Base-by-base conservation (phyloP, 106 monocot genomes). In the Vanilla planifolia region DNA sequence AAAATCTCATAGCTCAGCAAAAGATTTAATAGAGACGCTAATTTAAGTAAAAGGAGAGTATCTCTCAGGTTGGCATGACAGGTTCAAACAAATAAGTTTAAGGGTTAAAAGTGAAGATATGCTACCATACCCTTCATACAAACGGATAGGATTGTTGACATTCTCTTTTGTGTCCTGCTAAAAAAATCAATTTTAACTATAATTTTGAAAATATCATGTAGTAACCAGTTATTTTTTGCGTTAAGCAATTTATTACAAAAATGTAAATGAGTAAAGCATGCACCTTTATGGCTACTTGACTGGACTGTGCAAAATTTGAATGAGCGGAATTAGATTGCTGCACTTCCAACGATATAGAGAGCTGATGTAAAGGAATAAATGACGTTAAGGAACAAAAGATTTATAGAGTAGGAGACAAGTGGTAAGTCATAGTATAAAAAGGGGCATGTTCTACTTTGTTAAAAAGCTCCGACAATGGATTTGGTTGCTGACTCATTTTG, bases 341-440 rank as follows among this genome's bases (percentile, higher is more conserved):
- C 35, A 17, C 32, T 57, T 57, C 57, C 35, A 35, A 57, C 33
- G 57, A 34, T 57, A 57, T 34, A 57, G 57, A 57, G 34, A 57
- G 57, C 57, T 57, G 27, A 57, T 57, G 33, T 35, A 33, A 20
- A 28, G 16, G 15, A 27, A 53, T 30, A 16, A 25, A 48, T 48
- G 8, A 8, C 5, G 24, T 8, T 20, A 47, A 47, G 17, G n/a
- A 5, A 16, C 11, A 48, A 48, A n/a, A 23, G 24, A 24, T 48
- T 48, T 48, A 23, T 10, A 53, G 5, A 37, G 37, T 37, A 10
- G 37, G 7, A 6, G 7, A 10, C 37, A 37, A 10, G 10, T 6
- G 37, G 37, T 37, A 37, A 37, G 10, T 37, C 10, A 37, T 6
- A 6, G 10, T 37, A 5, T 10, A 37, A 37, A 53, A 48, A 48